Evolutionary conservation across 139 green algal genomes (phyloP).

Genomic region (Closterium sp.): DNA sequence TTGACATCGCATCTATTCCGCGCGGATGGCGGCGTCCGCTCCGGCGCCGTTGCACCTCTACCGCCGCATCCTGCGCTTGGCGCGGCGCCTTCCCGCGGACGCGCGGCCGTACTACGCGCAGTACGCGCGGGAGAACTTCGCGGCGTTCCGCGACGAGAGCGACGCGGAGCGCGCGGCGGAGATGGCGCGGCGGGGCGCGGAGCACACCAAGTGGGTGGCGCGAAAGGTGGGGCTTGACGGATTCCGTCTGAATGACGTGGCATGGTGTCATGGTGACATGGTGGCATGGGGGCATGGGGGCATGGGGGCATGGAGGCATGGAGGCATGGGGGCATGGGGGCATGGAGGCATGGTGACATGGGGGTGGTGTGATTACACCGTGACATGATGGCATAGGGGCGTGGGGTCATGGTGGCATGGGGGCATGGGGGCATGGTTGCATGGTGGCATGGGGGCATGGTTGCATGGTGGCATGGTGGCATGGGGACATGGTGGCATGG

Average conservation of each 20-base stretch:
- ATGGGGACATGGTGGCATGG: too few species aligned
- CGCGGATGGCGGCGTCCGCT: not conserved
- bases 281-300: not conserved
- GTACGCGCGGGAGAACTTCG: constrained; percentile 14
- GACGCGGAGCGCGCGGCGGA: constrained; percentile 2
- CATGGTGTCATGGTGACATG: not conserved
- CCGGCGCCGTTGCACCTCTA: constrained; percentile 7
- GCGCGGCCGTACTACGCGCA: not conserved
- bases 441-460: too few species aligned
- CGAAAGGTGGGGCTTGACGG: not conserved
- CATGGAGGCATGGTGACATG: too few species aligned
- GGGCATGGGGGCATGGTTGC: too few species aligned
- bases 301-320: too few species aligned
- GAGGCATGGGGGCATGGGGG: too few species aligned
- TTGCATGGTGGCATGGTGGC: too few species aligned
- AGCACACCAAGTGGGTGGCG: constrained; percentile 15
- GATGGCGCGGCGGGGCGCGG: not conserved
- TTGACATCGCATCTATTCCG: not conserved
- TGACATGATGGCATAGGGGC: too few species aligned
- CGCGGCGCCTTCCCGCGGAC: not conserved
- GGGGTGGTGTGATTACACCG: too few species aligned
- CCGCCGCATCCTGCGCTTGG: constrained; percentile 1
- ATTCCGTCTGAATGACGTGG: not conserved
- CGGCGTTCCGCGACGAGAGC: not conserved
- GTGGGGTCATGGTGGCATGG: too few species aligned